A percentile compares a stretch with the other conserved stretches of the same genome.
phyloP scores from a whole-genome alignment of 2,329 filamentous ascomycete species.

The Gaeumannomyces sp. region DNA sequence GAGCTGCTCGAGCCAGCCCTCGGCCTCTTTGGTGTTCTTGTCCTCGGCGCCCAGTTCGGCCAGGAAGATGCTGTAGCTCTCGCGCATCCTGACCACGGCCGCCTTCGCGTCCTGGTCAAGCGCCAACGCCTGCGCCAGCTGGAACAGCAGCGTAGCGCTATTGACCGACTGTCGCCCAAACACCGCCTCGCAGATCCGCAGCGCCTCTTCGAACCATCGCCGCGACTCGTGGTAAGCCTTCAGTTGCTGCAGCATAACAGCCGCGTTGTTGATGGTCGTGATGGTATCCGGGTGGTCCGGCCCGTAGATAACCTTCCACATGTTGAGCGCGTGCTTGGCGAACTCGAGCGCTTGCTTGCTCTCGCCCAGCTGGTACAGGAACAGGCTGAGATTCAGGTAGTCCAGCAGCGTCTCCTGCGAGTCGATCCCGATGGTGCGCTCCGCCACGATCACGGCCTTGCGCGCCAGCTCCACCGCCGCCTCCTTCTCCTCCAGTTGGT shows the following conservation, averaged over 20 bases:
- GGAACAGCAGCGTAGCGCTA: constrained; percentile 91
- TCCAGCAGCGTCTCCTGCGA: constrained; percentile 89
- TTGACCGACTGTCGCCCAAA: constrained; percentile 88
- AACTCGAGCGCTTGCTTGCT: constrained; percentile 83
- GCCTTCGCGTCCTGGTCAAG: constrained; percentile 93
- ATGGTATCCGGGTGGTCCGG: constrained; percentile 92
- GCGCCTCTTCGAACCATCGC: constrained; percentile 92
- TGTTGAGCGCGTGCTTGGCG: constrained; percentile 83
- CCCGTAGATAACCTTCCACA: constrained; percentile 98
- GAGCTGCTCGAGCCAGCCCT: constrained; percentile 92
- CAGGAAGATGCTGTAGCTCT: constrained; percentile 95
- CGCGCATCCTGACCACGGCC: constrained; percentile 88
- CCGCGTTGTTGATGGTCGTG: constrained; percentile 97
- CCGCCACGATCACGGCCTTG: constrained; percentile 93
- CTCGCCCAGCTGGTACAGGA: constrained; percentile 87
- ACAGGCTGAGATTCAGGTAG: constrained; percentile 92
- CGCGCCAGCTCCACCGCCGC: constrained; percentile 90
- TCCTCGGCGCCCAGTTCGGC: constrained; percentile 79
- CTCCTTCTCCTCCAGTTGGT: constrained; percentile 95
- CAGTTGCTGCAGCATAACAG: constrained; percentile 94
- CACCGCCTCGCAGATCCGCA: constrained; percentile 80
- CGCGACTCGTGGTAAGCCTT: constrained; percentile 94
- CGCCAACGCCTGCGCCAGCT: constrained; percentile 90
- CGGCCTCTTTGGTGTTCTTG: constrained; percentile 96
- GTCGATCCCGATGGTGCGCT: constrained; percentile 89